Evolutionary conservation across 2,329 filamentous ascomycete species (phyloP).

Genomic region (Lachnellula suecica): DNA sequence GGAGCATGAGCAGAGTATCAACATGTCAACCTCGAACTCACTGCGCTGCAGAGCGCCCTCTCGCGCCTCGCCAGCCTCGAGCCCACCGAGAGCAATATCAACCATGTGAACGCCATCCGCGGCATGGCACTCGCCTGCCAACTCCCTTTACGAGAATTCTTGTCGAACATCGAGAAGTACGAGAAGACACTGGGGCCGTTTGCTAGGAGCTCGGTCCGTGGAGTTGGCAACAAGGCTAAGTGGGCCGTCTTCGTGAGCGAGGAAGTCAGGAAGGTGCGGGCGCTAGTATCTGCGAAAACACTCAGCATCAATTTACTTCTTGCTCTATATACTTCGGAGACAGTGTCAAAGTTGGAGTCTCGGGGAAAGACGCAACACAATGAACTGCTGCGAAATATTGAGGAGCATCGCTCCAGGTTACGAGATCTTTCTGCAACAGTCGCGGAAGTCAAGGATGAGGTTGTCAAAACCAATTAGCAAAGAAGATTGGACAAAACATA

Average conservation of each 20-base stretch:
- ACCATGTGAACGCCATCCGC: conserved; percentile 3
- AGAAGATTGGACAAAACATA: neutral
- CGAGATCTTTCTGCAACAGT: neutral
- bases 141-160: neutral
- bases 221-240: neutral
- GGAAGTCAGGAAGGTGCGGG: conserved; percentile 1
- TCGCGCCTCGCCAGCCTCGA: neutral
- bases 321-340: neutral
- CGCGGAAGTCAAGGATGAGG: neutral
- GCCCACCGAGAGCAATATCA: neutral
- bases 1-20: neutral
- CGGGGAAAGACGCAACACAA: neutral
- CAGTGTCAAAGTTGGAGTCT: neutral
- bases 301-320: conserved; percentile 1
- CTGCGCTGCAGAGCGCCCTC: neutral
- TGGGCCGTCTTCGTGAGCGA: conserved; percentile 1
- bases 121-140: conserved; percentile 2
- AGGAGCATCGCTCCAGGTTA: neutral
- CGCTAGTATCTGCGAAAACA: conserved; percentile 2
- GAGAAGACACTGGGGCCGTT: neutral
- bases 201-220: neutral
- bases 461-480: neutral
- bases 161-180: neutral
- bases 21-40: conserved; percentile 1
- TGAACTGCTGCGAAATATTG: neutral